Base-by-base conservation (phyloP, 768 basidiomycete species). In the Hysterangium stoloniferum region DNA sequence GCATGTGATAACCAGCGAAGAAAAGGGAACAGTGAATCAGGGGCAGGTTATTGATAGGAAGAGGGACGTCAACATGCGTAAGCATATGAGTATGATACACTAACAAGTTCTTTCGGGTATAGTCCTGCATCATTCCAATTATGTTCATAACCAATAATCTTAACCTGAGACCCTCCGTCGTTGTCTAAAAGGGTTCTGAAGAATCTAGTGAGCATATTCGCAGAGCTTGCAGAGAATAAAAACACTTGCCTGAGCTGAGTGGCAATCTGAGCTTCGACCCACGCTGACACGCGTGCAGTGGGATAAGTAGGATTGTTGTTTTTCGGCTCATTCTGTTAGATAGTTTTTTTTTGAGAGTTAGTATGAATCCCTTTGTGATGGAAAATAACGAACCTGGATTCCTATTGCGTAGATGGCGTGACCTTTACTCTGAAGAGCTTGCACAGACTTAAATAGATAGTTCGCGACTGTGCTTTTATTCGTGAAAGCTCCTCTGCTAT, bases 361-460 rank as follows among this genome's bases (percentile, higher is more conserved):
- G 28, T 9, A n/a, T 34, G 13, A 52, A 43, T n/a, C 25, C 15
- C 4, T 15, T n/a, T 27, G 25, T n/a, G 22, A 24, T 43, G n/a
- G 6, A 24, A 31, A 45, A 25, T 12, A 25, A 44, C 50, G 17
- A 36, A 72, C 73, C 68, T 75, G 72, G 36, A 84, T 78, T 0
- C 73, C 69, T 37, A 89, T 75, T 0, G 83, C 84, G 52, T 80
- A 86, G 12, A 80, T 59, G 1, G 65, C 59, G 45, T 85, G 73
- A 1, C 84, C 83, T 57, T 85, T 66, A 52, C 54, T 72, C 46
- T 74, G 67, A 64, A 85, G 85, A 3, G 81, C 84, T 59, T 86
- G 84, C 11, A 87, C 70, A 17, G 76, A 71, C 63, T 86, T 87
- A 20, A 87, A 63, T 9, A 88, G 75, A 60, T 89, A 87, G 13